Percentiles rank a stretch among this genome's conserved stretches.
Evolutionary conservation across 2,329 filamentous ascomycete genomes (phyloP).

Genomic region (Cladophialophora immunda): DNA sequence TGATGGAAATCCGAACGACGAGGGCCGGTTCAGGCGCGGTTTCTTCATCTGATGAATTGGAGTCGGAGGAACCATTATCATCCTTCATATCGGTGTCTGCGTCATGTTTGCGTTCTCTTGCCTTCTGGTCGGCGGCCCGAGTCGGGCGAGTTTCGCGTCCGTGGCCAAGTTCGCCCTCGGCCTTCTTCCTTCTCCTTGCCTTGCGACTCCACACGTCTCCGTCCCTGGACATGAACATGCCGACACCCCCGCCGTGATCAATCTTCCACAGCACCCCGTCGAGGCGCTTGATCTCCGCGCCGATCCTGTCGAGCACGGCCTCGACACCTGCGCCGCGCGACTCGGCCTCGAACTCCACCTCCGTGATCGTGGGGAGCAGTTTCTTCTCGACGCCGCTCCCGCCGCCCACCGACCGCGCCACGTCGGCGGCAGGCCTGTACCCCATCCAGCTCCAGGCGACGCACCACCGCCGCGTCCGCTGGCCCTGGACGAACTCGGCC

Average conservation of each 20-base stretch:
- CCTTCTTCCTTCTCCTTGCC: constrained; percentile 68
- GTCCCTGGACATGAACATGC: constrained; percentile 67
- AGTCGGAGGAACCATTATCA: constrained; percentile 14
- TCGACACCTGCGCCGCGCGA: constrained; percentile 43
- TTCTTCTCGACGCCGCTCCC: constrained; percentile 56
- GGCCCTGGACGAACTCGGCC: constrained; percentile 79
- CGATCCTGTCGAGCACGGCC: constrained; percentile 47
- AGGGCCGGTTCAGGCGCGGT: constrained; percentile 27
- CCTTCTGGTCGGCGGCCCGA: constrained; percentile 46
- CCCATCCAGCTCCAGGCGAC: constrained; percentile 84
- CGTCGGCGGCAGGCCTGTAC: constrained; percentile 68
- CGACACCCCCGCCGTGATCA: constrained; percentile 62
- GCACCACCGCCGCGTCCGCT: constrained; percentile 83
- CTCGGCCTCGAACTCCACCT: constrained; percentile 53
- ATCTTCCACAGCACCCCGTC: constrained; percentile 71
- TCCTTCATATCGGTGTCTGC: constrained; percentile 59
- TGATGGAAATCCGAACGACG: constrained; percentile 26
- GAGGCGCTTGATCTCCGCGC: constrained; percentile 62
- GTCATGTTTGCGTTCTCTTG: constrained; percentile 50
- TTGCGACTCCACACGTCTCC: constrained; percentile 81
- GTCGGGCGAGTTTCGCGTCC: constrained; percentile 35
- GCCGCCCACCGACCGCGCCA: constrained; percentile 45
- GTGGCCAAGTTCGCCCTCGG: constrained; percentile 28
- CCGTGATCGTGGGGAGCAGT: constrained; percentile 62
- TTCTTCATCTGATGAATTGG: constrained; percentile 21